Conservation (phyloP, 331 rosid genomes). For the Rosa hybrid region DNA sequence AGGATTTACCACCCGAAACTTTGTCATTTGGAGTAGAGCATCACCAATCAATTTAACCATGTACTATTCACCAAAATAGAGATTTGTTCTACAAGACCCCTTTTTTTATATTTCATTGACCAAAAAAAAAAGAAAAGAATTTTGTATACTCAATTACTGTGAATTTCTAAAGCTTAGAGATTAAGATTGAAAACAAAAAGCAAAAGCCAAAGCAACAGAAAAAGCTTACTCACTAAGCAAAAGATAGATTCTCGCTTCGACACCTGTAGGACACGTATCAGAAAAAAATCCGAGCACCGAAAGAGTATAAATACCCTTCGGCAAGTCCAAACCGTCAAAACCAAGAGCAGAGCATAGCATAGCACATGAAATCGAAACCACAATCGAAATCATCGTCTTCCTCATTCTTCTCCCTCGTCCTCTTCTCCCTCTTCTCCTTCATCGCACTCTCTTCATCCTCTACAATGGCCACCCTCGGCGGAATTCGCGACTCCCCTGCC, state of each 20-base stretch:
- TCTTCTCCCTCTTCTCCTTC: conserved; percentile 4
- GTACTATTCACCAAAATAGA: no score
- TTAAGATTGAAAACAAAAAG: no score
- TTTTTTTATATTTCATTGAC: no score
- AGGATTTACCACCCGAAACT: no score
- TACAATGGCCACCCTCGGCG: conserved; percentile 57
- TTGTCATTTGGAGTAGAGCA: no score
- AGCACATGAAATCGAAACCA: not conserved
- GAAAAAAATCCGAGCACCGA: not conserved
- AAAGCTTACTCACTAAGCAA: conserved; percentile 22
- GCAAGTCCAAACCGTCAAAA: not conserved
- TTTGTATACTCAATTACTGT: no score
- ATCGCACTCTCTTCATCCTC: not conserved
- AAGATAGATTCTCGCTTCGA: not conserved
- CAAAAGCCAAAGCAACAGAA: not conserved
- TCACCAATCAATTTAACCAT: no score
- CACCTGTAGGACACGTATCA: conserved; percentile 21
- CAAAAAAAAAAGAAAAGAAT: no score
- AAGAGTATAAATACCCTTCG: not conserved
- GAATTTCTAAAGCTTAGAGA: not conserved
- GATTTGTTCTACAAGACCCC: no score
- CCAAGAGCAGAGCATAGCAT: not conserved
- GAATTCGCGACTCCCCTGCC: conserved; percentile 26
- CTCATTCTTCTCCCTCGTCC: not conserved
- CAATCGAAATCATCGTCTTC: conserved; percentile 2